Conservation (phyloP, 1,284 basidiomycete species). For the Rhodotorula sp. region DNA sequence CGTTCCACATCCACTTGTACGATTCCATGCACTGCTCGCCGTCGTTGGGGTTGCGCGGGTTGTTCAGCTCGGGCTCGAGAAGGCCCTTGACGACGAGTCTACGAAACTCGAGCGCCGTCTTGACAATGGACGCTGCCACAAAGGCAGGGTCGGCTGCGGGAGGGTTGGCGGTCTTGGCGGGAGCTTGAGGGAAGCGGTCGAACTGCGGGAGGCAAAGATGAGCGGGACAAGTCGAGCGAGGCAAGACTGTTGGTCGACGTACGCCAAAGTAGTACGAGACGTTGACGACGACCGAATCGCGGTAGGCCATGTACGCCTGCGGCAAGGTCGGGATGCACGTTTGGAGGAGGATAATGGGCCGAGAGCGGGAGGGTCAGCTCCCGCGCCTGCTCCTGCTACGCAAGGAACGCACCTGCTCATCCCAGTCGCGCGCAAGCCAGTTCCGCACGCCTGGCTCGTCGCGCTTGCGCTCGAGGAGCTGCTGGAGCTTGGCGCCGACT, state of each 20-base stretch:
- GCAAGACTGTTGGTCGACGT: not conserved
- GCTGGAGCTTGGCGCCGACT: conserved; percentile 32
- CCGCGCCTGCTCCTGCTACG: no score
- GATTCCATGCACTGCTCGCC: conserved; percentile 85
- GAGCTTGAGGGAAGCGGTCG: conserved; percentile 41
- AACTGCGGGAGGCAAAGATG: conserved; percentile 18
- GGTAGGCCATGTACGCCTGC: conserved; percentile 44
- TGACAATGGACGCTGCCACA: conserved; percentile 71
- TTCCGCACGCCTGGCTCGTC: conserved; percentile 37
- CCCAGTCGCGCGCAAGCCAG: conserved; percentile 47
- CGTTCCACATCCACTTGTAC: conserved; percentile 88
- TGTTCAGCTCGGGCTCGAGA: conserved; percentile 62
- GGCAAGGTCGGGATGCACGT: no score
- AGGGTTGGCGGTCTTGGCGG: conserved; percentile 44
- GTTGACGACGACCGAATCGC: conserved; percentile 45
- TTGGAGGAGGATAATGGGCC: no score
- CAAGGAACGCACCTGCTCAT: conserved; percentile 16
- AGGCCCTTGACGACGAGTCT: conserved; percentile 66
- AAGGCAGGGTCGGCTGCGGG: conserved; percentile 60
- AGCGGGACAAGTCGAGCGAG: not conserved
- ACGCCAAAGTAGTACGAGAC: conserved; percentile 42
- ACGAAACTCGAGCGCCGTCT: conserved; percentile 71
- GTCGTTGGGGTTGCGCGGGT: conserved; percentile 51
- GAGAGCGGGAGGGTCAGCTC: no score
- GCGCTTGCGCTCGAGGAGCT: conserved; percentile 31